Percentiles rank a stretch among this genome's conserved stretches.
These are phyloP conservation scores for Cenchrus americanus DNA, from an alignment of 176 grass and related monocot genomes.

Conservation along the genomic window DNA sequence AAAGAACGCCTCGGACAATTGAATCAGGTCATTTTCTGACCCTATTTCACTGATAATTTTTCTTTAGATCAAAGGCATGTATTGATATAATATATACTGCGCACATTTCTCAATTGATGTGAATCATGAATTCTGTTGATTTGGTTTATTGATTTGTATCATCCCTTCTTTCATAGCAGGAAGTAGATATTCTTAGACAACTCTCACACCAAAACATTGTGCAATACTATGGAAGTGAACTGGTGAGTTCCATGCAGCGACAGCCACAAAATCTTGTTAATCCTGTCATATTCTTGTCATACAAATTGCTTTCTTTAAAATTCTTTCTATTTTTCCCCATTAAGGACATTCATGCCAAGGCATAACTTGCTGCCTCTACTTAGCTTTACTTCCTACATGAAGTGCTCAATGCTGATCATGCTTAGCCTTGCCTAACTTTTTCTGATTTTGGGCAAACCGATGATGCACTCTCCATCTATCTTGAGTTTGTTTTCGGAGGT, in stretches of 20 bases:
- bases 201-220: conserved; percentile 92
- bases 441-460: conserved; percentile 56
- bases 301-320: neutral
- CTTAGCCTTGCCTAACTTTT: conserved; percentile 29
- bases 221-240: conserved; percentile 81
- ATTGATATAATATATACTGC: neutral
- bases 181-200: conserved; percentile 86
- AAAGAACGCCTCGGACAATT: conserved; percentile 95
- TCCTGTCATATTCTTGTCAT: conserved; percentile 1
- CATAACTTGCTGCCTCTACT: neutral
- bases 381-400: neutral
- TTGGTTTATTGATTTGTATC: conserved; percentile 10
- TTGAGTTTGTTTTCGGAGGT: conserved; percentile 90
- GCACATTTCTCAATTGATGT: neutral
- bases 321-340: neutral
- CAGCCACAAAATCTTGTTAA: neutral
- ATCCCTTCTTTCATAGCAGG: conserved; percentile 46
- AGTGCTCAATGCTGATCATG: conserved; percentile 9
- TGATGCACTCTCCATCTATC: conserved; percentile 73
- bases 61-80: conserved; percentile 17
- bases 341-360: neutral
- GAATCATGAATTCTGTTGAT: conserved; percentile 14
- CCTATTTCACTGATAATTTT: conserved; percentile 24
- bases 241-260: conserved; percentile 62
- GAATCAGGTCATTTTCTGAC: conserved; percentile 64